Conservation (phyloP, 78 protist species). For the Dictyostelium brefeldianum region DNA sequence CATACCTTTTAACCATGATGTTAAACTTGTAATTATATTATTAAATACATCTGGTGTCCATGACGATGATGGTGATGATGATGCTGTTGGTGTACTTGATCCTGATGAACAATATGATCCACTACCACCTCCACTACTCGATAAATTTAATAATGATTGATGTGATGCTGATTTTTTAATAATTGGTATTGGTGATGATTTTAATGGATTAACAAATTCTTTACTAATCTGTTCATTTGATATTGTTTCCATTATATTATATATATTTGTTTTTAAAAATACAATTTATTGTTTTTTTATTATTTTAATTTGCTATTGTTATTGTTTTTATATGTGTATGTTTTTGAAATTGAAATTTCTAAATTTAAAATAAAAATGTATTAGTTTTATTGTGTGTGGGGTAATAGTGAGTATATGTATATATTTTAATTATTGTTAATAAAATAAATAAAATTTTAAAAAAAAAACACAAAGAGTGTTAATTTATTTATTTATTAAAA, state of each 20-base stretch:
- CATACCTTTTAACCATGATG: conserved; percentile 70
- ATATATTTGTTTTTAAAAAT: neutral
- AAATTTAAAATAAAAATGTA: too few relatives aligned
- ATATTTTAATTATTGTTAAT: too few relatives aligned
- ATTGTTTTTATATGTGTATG: too few relatives aligned
- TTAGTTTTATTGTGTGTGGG: too few relatives aligned
- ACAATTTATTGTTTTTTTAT: neutral
- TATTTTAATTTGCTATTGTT: too few relatives aligned
- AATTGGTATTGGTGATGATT: conserved; percentile 15
- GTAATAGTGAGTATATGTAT: too few relatives aligned
- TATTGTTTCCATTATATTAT: neutral
- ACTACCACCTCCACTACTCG: neutral
- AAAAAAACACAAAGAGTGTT: too few relatives aligned
- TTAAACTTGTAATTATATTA: conserved; percentile 14
- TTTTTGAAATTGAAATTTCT: too few relatives aligned
- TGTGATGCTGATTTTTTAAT: conserved; percentile 13
- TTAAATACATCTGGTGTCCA: conserved; percentile 26
- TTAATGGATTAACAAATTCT: neutral
- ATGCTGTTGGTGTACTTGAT: conserved; percentile 1
- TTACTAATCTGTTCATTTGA: neutral
- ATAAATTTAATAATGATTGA: neutral
- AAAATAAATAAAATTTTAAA: too few relatives aligned
- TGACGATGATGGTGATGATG: neutral
- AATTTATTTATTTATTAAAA: too few relatives aligned
- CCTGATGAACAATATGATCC: conserved; percentile 2